Evolutionary conservation across 2,329 filamentous ascomycete genomes (phyloP), one percentile per base, ranked within the genome.

Genomic region (Aspergillus luchuensis): DNA sequence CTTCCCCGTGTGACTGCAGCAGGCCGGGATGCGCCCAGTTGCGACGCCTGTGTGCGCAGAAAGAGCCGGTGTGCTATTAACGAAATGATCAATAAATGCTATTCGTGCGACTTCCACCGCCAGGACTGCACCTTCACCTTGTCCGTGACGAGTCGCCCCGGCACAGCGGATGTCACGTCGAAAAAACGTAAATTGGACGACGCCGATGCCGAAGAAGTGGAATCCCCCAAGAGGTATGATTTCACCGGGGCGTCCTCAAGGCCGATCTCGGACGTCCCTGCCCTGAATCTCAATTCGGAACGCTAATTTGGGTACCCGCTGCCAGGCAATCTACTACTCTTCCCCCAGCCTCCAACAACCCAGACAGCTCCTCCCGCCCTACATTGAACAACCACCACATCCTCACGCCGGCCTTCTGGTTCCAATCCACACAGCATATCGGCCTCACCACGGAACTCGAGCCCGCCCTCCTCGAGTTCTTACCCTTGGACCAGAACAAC

Each of bases 1-100:
- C 60, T 74, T 36, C 65, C 72, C 59, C 72, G 72, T 60, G 63
- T 66, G 39, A 59, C 69, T 38, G 66, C 64, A n/a, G 62, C 67
- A 19, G 63, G 62, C 54, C 73, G 74, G 71, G 70, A 77, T 77
- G 74, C 70, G 63, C 65, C 72, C 25, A 76, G 72, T 59, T 79
- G 77, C 63, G 77, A 79, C 71, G 77, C 76, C 52, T 79, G 77
- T 66, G 69, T 78, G 57, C 74, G 72, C 61, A 70, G 76, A 67
- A 78, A 76, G 66, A 78, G 76, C 67, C 72, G 75, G 17, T 78
- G 77, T 67, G 76, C 76, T 17, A 79, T 79, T 72, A 79, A 78
- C 63, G 75, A 78, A 61, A 71, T 73, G 64, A 72, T 77, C 62
- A 77, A 78, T 59, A 78, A 78, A 62, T 79, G 77, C 63, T 78